Evolutionary conservation across 148 eudicot genomes (phyloP).

Genomic region (Rheum nobile): DNA sequence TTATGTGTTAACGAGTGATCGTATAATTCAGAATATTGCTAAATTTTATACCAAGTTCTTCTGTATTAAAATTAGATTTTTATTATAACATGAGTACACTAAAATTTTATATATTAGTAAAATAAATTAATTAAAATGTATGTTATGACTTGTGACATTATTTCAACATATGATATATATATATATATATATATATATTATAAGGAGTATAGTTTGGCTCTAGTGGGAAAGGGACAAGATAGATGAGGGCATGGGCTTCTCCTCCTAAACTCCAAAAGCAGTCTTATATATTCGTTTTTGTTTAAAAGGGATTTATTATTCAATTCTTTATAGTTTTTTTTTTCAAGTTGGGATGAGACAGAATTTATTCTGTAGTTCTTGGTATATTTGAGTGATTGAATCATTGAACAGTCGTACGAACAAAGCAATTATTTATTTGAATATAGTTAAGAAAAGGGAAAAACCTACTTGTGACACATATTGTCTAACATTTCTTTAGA

Average conservation of each 20-base stretch:
- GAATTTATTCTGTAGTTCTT: background rate
- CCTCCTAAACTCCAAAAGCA: background rate
- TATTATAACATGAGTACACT: no score
- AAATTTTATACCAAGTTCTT: no score
- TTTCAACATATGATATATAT: no score
- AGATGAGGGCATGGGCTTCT: background rate
- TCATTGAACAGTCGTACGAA: background rate
- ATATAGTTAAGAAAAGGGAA: background rate
- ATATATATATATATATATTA: no score
- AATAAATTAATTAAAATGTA: no score
- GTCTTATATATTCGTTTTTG: background rate
- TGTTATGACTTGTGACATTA: no score
- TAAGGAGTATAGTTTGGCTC: background rate
- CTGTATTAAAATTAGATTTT: no score
- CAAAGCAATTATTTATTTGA: background rate
- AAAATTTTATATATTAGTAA: no score
- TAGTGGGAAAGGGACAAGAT: background rate
- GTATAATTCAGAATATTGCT: no score
- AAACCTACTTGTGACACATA: background rate
- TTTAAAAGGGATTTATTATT: background rate
- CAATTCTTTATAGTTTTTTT: background rate
- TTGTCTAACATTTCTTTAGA: no score
- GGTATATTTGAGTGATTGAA: background rate
- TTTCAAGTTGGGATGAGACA: background rate
- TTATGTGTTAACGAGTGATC: no score